phyloP scores from a whole-genome alignment of 768 basidiomycete species.

The Russula olivacea region DNA sequence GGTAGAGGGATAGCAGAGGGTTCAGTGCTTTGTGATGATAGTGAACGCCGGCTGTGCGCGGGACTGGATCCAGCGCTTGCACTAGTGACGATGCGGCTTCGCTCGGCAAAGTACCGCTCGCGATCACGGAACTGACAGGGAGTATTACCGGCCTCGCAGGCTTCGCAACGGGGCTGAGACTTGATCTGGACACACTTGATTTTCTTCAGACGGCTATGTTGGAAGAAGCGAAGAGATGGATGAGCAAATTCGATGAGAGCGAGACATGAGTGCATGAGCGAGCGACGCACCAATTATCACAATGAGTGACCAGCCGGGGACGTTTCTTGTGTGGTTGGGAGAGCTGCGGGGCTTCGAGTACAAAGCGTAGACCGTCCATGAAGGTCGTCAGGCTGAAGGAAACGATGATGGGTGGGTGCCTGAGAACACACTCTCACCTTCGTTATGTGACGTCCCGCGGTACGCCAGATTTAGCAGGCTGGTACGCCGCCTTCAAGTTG shows the following conservation, averaged over 20 bases:
- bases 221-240: constrained; percentile 3
- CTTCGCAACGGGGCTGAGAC: constrained; percentile 68
- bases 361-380: constrained; percentile 81
- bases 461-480: too few species aligned
- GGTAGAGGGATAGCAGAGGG: neutral
- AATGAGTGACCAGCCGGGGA: constrained; percentile 80
- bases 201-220: constrained; percentile 73
- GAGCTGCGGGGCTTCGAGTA: constrained; percentile 80
- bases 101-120: constrained; percentile 83
- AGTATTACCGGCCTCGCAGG: constrained; percentile 65
- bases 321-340: constrained; percentile 75
- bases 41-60: constrained; percentile 22
- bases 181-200: constrained; percentile 76
- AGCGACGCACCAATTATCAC: constrained; percentile 68
- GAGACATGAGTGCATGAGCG: neutral
- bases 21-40: constrained; percentile 19
- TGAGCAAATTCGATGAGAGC: constrained; percentile 7
- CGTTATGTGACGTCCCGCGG: too few species aligned
- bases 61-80: constrained; percentile 30
- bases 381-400: neutral
- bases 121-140: constrained; percentile 76
- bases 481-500: too few species aligned
- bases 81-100: constrained; percentile 68
- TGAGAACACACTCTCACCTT: too few species aligned
- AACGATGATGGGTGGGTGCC: neutral